These are phyloP conservation scores for Psilocybe subaeruginosa DNA, from an alignment of 768 basidiomycete species.

Conservation along the genomic window DNA sequence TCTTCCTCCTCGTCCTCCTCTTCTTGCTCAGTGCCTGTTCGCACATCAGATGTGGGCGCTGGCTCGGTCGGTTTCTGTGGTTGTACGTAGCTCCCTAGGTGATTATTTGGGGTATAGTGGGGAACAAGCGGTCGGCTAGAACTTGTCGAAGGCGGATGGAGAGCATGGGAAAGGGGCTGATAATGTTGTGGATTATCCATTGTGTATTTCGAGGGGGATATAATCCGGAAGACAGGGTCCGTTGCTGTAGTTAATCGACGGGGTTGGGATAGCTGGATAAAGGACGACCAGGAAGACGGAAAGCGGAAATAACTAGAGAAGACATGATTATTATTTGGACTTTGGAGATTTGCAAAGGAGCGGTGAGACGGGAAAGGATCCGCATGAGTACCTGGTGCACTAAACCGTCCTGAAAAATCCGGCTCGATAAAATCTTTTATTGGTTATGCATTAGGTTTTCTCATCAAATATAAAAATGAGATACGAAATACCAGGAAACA, in stretches of 20 bases:
- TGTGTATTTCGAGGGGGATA: conserved; percentile 9
- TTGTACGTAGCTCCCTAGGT: conserved; percentile 26
- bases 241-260: conserved; percentile 5
- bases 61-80: conserved; percentile 22
- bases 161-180: conserved; percentile 79
- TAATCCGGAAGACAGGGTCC: conserved; percentile 9
- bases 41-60: conserved; percentile 8
- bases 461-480: conserved; percentile 32
- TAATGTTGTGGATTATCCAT: conserved; percentile 82
- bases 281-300: neutral
- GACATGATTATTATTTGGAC: neutral
- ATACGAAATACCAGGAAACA: conserved; percentile 21
- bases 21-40: conserved; percentile 28
- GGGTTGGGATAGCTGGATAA: neutral
- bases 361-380: conserved; percentile 7
- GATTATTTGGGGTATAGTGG: conserved; percentile 25
- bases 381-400: conserved; percentile 26
- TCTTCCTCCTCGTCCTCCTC: conserved; percentile 63
- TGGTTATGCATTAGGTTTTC: conserved; percentile 29
- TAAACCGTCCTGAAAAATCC: conserved; percentile 25
- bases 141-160: conserved; percentile 56
- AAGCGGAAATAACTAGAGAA: neutral
- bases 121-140: conserved; percentile 13
- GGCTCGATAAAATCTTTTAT: conserved; percentile 35
- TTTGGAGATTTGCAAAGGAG: neutral